Conservation (phyloP, 164 flowering plant genomes). For the Nymphaea thermarum region DNA sequence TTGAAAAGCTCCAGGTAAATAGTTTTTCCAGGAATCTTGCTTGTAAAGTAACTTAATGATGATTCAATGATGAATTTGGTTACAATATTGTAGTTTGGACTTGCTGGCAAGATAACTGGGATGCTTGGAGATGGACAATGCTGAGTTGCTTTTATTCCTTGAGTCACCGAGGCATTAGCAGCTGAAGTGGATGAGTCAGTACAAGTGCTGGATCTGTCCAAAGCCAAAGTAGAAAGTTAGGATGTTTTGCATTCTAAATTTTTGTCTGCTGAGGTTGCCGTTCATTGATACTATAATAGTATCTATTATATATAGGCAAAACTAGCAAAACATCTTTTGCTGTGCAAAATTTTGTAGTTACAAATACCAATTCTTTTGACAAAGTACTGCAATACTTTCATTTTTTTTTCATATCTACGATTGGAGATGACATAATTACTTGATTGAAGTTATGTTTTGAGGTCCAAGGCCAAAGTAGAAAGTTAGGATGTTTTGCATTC, state of each 20-base stretch:
- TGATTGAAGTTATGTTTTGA: too few relatives aligned
- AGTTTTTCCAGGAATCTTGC: neutral
- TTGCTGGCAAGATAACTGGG: constrained; percentile 73
- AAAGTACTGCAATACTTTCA: too few relatives aligned
- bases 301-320: too few relatives aligned
- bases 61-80: too few relatives aligned
- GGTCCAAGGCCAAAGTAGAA: constrained; percentile 26
- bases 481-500: constrained; percentile 20
- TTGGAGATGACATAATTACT: too few relatives aligned
- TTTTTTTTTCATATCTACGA: too few relatives aligned
- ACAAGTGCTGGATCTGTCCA: constrained; percentile 58
- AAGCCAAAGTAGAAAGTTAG: constrained; percentile 19
- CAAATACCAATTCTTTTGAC: too few relatives aligned
- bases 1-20: constrained; percentile 51
- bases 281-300: constrained; percentile 15
- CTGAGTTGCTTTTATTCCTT: constrained; percentile 56
- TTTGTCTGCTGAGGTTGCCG: constrained; percentile 55
- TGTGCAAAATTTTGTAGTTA: too few relatives aligned
- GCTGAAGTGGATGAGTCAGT: constrained; percentile 75
- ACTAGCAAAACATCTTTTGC: too few relatives aligned
- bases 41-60: too few relatives aligned
- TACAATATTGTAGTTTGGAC: constrained; percentile 34
- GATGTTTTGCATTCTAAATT: constrained; percentile 25
- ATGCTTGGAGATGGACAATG: constrained; percentile 96
- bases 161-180: constrained; percentile 64